Conservation (phyloP, 805 yeast species). For the Priceomyces haplophilus region DNA sequence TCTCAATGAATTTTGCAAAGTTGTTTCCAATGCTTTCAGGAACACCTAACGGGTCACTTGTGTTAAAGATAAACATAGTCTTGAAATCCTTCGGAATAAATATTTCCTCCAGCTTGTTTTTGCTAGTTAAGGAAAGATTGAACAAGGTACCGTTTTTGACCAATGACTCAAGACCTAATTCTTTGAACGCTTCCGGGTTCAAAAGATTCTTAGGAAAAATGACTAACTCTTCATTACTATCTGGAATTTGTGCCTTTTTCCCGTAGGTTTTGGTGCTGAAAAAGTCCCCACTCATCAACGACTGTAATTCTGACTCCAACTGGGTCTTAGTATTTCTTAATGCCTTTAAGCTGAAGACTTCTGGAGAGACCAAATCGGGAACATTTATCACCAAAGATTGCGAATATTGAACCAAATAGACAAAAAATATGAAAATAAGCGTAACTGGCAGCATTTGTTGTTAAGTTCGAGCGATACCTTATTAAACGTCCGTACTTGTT, state of each 20-base stretch:
- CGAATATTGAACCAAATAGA: background rate
- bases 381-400: conserved; percentile 2
- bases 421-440: background rate
- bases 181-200: conserved; percentile 15
- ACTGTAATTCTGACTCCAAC: conserved; percentile 12
- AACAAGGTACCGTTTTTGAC: conserved; percentile 5
- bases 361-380: background rate
- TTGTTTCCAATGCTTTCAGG: conserved; percentile 10
- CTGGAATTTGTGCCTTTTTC: background rate
- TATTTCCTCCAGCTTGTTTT: conserved; percentile 5
- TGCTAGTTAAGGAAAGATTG: conserved; percentile 4
- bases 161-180: conserved; percentile 15
- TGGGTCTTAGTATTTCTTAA: conserved; percentile 9
- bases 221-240: conserved; percentile 15
- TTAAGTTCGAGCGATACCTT: too few relatives aligned
- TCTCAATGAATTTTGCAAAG: conserved; percentile 23
- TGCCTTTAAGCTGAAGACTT: conserved; percentile 7
- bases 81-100: conserved; percentile 32
- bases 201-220: conserved; percentile 26
- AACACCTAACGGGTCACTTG: conserved; percentile 15
- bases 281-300: conserved; percentile 6
- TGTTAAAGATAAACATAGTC: conserved; percentile 39
- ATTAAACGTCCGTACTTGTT: too few relatives aligned
- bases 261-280: conserved; percentile 3
- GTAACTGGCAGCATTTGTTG: background rate